A percentile compares a stretch with the other conserved stretches of the same genome.
phyloP scores from a whole-genome alignment of 2,329 filamentous ascomycete genomes.

The Paraphaeosphaeria minitans region DNA sequence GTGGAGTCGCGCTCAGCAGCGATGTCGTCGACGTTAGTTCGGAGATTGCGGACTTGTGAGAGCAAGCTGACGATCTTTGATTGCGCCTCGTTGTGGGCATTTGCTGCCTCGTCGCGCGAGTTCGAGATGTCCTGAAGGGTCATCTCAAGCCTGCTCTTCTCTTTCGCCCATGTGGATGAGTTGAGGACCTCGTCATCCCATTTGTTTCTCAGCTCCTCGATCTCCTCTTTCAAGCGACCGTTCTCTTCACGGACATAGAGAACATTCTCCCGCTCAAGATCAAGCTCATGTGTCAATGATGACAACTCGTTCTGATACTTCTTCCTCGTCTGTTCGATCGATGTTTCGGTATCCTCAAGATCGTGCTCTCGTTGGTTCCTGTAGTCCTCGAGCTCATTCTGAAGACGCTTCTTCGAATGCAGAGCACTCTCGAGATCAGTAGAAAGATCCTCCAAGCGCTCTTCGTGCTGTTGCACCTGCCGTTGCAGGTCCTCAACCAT shows the following conservation, averaged over 20 bases:
- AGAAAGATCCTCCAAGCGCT: constrained; percentile 86
- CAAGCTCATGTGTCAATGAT: constrained; percentile 86
- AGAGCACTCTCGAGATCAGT: constrained; percentile 85
- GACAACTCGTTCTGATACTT: constrained; percentile 96
- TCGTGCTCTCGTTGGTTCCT: constrained; percentile 93
- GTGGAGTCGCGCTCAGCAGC: constrained; percentile 83
- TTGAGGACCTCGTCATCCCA: constrained; percentile 99
- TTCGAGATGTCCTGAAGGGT: constrained; percentile 86
- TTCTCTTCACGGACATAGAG: constrained; percentile 85
- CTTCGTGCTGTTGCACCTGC: constrained; percentile 86
- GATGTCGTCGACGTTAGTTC: constrained; percentile 83
- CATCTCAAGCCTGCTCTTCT: constrained; percentile 89
- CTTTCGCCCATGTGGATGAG: constrained; percentile 97
- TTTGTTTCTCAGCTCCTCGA: constrained; percentile 91
- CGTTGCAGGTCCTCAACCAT: constrained; percentile 88
- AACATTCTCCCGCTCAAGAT: constrained; percentile 89
- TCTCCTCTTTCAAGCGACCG: constrained; percentile 86
- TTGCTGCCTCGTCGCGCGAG: constrained; percentile 91
- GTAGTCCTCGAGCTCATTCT: constrained; percentile 98
- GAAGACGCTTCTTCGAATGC: constrained; percentile 90
- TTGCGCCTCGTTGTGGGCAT: constrained; percentile 93
- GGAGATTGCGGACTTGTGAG: constrained; percentile 84
- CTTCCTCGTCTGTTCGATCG: constrained; percentile 94
- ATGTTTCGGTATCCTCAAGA: constrained; percentile 94
- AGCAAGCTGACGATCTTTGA: constrained; percentile 88